phyloP scores from a whole-genome alignment of 75 land plant genomes.

The Adiantum capillusveneris region DNA sequence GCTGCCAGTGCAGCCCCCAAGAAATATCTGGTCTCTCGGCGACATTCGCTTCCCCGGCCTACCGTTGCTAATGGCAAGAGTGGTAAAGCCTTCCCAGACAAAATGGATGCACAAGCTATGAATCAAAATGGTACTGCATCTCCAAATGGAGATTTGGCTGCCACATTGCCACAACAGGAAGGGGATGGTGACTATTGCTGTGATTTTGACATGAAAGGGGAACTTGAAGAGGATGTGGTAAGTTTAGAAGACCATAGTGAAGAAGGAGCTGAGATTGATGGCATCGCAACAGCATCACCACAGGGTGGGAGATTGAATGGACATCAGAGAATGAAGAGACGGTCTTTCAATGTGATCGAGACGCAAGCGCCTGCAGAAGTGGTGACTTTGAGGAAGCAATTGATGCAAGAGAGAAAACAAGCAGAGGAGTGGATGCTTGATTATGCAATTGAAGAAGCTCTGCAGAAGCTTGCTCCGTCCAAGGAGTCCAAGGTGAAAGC shows the following conservation, averaged over 20 bases:
- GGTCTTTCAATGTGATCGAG: background rate
- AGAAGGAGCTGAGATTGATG: background rate
- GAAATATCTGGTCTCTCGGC: background rate
- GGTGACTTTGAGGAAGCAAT: slow-evolving; percentile 60
- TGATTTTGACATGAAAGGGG: no score
- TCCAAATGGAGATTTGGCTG: no score
- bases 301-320: background rate
- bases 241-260: background rate
- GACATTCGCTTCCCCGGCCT: background rate
- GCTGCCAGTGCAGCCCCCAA: background rate
- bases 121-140: no score
- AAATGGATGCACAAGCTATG: background rate
- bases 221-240: background rate
- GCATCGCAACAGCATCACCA: background rate
- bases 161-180: no score
- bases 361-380: slow-evolving; percentile 29
- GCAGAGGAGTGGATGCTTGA: slow-evolving; percentile 88
- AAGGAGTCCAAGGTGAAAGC: slow-evolving; percentile 49
- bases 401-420: slow-evolving; percentile 53
- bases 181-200: no score
- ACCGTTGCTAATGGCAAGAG: background rate
- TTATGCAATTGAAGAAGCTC: slow-evolving; percentile 37
- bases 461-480: slow-evolving; percentile 47
- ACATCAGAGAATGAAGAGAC: background rate
- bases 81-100: background rate